A percentile compares a stretch with the other conserved stretches of the same genome.
phyloP scores from a whole-genome alignment of 139 green algal genomes.

The Helicosporidium sp. region DNA sequence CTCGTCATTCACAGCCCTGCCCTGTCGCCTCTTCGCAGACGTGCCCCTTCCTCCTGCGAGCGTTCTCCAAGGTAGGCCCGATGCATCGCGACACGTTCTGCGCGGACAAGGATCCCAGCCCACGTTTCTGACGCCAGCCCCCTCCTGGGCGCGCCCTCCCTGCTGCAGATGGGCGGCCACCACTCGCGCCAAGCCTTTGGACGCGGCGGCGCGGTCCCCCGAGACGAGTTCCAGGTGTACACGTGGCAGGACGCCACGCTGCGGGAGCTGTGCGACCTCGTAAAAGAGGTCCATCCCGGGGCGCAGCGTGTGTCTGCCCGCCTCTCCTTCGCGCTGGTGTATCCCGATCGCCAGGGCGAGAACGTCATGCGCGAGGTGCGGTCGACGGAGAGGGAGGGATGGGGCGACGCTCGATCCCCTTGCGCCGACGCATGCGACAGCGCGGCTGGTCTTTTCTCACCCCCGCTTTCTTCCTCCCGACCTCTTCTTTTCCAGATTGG shows the following conservation, averaged over 20 bases:
- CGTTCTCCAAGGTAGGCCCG: conserved; percentile 48
- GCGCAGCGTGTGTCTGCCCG: conserved; percentile 22
- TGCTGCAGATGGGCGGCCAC: conserved; percentile 29
- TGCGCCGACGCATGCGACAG: too few relatives aligned
- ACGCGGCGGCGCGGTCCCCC: conserved; percentile 8
- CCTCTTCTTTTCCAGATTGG: too few relatives aligned
- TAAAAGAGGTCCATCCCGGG: conserved; percentile 53
- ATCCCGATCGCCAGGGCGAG: conserved; percentile 60
- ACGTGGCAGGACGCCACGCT: conserved; percentile 84
- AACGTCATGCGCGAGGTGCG: conserved; percentile 70
- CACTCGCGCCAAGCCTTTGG: conserved; percentile 50
- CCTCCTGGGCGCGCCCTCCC: too few relatives aligned
- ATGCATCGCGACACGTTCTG: too few relatives aligned
- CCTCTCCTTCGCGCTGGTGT: conserved; percentile 73
- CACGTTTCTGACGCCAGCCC: too few relatives aligned
- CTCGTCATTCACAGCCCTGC: not conserved
- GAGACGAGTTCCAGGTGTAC: conserved; percentile 57
- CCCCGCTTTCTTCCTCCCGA: too few relatives aligned
- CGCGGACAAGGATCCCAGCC: too few relatives aligned
- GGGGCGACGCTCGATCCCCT: too few relatives aligned
- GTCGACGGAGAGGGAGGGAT: too few relatives aligned
- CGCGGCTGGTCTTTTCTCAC: too few relatives aligned
- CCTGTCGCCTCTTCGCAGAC: too few relatives aligned
- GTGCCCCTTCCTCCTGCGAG: conserved; percentile 65
- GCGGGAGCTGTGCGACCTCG: conserved; percentile 66